Evolutionary conservation across 2,329 filamentous ascomycete species (phyloP).

Genomic region (Clonostachys rhizophaga): DNA sequence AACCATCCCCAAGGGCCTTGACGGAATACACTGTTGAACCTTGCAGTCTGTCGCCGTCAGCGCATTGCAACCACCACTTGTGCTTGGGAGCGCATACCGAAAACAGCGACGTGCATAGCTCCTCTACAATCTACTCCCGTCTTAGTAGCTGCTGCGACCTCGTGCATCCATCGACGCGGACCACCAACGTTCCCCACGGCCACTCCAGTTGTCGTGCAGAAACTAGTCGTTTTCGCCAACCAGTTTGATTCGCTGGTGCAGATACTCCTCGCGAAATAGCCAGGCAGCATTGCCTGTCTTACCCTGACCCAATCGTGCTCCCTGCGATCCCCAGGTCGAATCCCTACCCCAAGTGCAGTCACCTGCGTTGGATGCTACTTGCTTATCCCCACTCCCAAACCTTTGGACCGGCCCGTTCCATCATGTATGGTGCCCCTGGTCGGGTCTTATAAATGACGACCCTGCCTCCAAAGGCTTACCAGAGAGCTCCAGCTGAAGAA

Average conservation of each 20-base stretch:
- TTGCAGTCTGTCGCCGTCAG: too few relatives aligned
- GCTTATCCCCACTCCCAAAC: neutral
- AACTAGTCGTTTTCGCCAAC: too few relatives aligned
- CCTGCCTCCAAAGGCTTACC: conserved; percentile 18
- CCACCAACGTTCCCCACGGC: neutral
- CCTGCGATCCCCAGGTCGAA: conserved; percentile 2
- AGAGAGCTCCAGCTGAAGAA: too few relatives aligned
- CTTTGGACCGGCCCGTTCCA: conserved; percentile 18
- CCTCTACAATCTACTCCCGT: conserved; percentile 16
- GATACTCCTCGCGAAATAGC: conserved; percentile 27
- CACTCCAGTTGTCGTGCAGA: too few relatives aligned
- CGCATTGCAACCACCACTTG: neutral
- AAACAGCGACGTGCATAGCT: conserved; percentile 25
- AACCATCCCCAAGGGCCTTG: too few relatives aligned
- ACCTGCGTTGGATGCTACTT: too few relatives aligned
- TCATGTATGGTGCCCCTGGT: conserved; percentile 25
- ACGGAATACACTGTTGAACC: too few relatives aligned
- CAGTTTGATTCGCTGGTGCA: too few relatives aligned
- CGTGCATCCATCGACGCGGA: conserved; percentile 7
- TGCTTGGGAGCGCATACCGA: conserved; percentile 7
- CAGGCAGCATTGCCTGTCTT: conserved; percentile 10
- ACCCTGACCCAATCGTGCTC: neutral
- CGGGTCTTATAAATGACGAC: conserved; percentile 29
- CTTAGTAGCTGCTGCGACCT: conserved; percentile 19
- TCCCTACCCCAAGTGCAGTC: conserved; percentile 10